Base-by-base conservation (phyloP, 352 stramenopile genomes). In the Pythium rishiriense region DNA sequence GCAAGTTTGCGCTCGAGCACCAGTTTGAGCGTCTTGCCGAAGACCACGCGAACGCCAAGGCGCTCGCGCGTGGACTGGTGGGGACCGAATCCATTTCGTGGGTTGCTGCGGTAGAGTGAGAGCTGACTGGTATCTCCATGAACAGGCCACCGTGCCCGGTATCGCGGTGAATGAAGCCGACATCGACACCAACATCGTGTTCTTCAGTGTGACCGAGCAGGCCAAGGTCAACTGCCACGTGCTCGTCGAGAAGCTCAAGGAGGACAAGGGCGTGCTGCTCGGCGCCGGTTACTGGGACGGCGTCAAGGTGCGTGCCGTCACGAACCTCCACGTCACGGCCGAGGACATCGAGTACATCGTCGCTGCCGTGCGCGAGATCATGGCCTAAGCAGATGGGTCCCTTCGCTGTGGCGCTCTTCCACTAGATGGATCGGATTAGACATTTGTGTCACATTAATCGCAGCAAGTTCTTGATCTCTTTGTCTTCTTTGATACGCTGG, bases 121-220 rank as follows among this genome's bases (percentile, higher is more conserved):
- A 7, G 26, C n/a, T 50, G 31, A 52, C 22, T 11, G 45, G n/a
- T 17, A 17, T 46, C 0, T 6, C 9, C 35, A 0, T 55, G 42
- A 17, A 17, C 58, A 87, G 78, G 58, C 62, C 0, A 50, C 57
- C 3, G 85, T 96, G 43, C 76, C 85, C 12, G 85, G 79, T 17
- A 73, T 97, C n/a, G 53, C 68, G 12, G 76, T 97, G 9, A 64
- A 91, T 37, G 72, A 75, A 4, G 58, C 74, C 19, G 66, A 71
- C 3, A 75, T 97, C n/a, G 80, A 97, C 42, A 96, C 90, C 29
- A 97, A 97, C 78, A 96, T 97, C 22, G 68, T 97, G 25, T 96
- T 91, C 64, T 93, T 97, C 54, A 62, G 67, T 12, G 46, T 93
- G 54, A 66, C 68, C 0, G 37, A 66, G 2, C 81, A 92, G 31